Evolutionary conservation across 257 asterid species (phyloP), one percentile per base, ranked within the genome.

Genomic region (Gardenia jasminoides): DNA sequence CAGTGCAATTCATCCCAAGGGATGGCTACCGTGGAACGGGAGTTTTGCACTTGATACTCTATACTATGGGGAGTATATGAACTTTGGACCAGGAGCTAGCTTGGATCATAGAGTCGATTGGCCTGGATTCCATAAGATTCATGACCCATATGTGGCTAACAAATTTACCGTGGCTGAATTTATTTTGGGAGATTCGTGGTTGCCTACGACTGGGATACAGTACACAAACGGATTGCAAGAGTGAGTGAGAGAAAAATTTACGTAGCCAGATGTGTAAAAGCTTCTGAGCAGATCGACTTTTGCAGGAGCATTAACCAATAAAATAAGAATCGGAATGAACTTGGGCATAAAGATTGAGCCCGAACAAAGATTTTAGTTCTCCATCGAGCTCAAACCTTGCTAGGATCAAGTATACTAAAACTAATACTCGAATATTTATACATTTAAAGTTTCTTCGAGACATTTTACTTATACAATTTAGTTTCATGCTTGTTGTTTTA

Each of bases 21-120:
- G 94, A 2, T 90, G 94, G 94, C 82, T 88, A 6, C 90, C 85
- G 36, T 90, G 92, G 92, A 83, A 85, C 3, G 87, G 87, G 31
- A 62, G 77, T 70, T 83, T 75, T 5, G 89, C 88, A 0, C 71
- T 90, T 6, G 86, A 82, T 56, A 83, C 87, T 20, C 68, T 90
- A 43, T 90, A 70, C 26, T 90, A 88, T 28, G 94, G 87, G 0
- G 94, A 90, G 81, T 90, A 82, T 48, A 70, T 77, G 73, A 89
- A 90, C 52, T 85, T 71, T 24, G 94, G 92, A 20, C 89, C 94
- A 0, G 94, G 94, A 8, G 83, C 89, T 3, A 85, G 84, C 7
- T 69, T 84, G 33, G 82, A 83, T 4, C 68, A 43, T 7, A 79
- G 94, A 71, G 89, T 88, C 0, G 85, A 79, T 3, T 90, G 92